Base-by-base conservation (phyloP, 495 filamentous ascomycete genomes). In the Aspergillus bridgeri region DNA sequence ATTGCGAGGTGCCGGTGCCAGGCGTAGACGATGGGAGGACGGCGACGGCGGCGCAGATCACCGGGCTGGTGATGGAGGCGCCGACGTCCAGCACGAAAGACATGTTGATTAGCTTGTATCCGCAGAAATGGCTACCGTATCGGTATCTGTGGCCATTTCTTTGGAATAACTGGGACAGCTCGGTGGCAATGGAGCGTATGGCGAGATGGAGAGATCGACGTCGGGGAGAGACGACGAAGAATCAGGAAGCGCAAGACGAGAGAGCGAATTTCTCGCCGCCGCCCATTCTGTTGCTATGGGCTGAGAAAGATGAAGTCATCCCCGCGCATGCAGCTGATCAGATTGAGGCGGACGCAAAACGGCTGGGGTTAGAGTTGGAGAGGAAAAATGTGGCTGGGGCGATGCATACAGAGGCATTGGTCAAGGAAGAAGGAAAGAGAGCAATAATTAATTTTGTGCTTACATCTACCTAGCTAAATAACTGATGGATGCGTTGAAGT, bases 121-220 rank as follows among this genome's bases (percentile, higher is more conserved):
- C 89, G 9, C 88, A 93, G 63, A 88, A 83, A 58, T 93, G 90
- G 90, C 70, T 93, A 0, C 89, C 89, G 1, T 93, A 94, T 68
- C 75, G 82, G 4, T 86, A 88, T 69, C 69, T 86, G 0, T 67
- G 72, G 53, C 74, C 75, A 0, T 82, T 85, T 61, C 70, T 83
- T 44, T 71, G 83, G 68, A 83, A 77, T 60, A 69, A 69, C 25
- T 86, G 83, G 82, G 75, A 83, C 58, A 76, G 67, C 54, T 58
- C 59, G 5, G 57, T 42, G 0, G 71, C 76, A 1, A 54, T 80
- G 54, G 62, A 65, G 9, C 59, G 60, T 22, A 68, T 82, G 20
- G 71, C 77, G 5, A 23, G n/a, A 13, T 64, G 53, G 58, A 53
- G 65, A 43, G 49, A 68, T 33, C 54, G 59, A 17, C 17, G 33